Evolutionary conservation across 176 grass and related monocot genomes (phyloP), one percentile per base, ranked within the genome.

Genomic region (Carex scoparia): DNA sequence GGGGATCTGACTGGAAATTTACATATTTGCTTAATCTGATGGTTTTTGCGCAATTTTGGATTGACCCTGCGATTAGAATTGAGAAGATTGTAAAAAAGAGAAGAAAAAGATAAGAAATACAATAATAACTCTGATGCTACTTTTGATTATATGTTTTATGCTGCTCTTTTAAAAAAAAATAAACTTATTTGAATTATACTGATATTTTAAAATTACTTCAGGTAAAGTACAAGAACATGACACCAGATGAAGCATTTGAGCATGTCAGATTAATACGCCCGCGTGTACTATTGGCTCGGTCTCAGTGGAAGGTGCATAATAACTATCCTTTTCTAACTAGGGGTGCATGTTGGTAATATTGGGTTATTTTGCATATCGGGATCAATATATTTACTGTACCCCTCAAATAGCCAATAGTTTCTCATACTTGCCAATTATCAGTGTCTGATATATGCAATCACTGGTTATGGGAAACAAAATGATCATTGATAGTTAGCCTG

Each of bases 181-280:
- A 63, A 55, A 28, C 63, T 2, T 1, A 53, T 77, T 2, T 65
- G 79, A 18, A 12, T 48, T 63, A 48, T 81, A 42, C 10, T 65
- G 32, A 81, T 48, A 65, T 33, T 32, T 69, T 69, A 3, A 33
- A 4, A 58, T 35, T 79, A 58, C 89, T 81, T 73, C 38, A 94
- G 95, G 88, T 93, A 44, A 98, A 94, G 78, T 92, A 91, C 85
- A 98, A 94, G 79, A 88, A 93, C 81, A 98, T 98, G 92, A 90
- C 87, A 83, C 91, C 92, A 80, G 59, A 54, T n/a, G 65, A 85
- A 81, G 95, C 95, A 82, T 87, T 94, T 14, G 87, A 88, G 37
- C 65, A 93, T 72, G 92, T 98, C 61, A 80, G 89, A 81, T 93
- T 93, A 84, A 93, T 88, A 86, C 89, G 92, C 67, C 79, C 91